phyloP scores from a whole-genome alignment of 2,329 filamentous ascomycete genomes.

The Xylaria sp. region DNA sequence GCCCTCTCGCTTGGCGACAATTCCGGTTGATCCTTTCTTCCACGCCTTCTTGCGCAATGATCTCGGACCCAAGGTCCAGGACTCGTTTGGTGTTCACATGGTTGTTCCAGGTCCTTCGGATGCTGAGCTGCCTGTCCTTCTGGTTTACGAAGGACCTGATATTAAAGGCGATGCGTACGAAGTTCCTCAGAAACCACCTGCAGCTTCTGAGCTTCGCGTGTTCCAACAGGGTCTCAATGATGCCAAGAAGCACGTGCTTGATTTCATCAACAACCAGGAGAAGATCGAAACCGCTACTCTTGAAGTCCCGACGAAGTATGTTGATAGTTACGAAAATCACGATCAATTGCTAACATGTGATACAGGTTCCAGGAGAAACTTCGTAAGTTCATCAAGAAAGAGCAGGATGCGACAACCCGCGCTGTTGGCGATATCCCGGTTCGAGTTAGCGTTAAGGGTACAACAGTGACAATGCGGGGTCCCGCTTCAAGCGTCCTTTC shows the following conservation, averaged over 20 bases:
- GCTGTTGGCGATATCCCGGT: conserved; percentile 55
- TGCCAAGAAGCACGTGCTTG: conserved; percentile 52
- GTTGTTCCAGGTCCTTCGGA: conserved; percentile 63
- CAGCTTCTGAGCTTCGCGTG: conserved; percentile 43
- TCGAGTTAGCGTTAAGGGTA: conserved; percentile 53
- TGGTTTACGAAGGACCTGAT: conserved; percentile 68
- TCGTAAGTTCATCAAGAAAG: conserved; percentile 58
- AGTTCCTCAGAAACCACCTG: conserved; percentile 50
- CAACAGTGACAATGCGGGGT: conserved; percentile 68
- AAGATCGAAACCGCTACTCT: conserved; percentile 45
- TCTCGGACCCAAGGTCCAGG: conserved; percentile 57
- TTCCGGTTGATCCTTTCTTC: conserved; percentile 73
- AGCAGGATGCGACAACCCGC: conserved; percentile 49
- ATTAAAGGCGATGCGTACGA: conserved; percentile 44
- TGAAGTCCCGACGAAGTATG: conserved; percentile 54
- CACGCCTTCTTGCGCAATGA: conserved; percentile 65
- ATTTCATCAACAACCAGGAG: conserved; percentile 56
- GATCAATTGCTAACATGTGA: conserved; percentile 26
- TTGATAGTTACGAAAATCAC: neutral
- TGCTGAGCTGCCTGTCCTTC: conserved; percentile 55
- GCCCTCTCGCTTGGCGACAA: conserved; percentile 61
- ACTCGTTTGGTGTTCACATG: conserved; percentile 66
- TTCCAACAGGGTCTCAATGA: conserved; percentile 53
- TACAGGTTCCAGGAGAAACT: conserved; percentile 58
- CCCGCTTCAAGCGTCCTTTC: conserved; percentile 67